Percentiles rank a stretch among this genome's conserved stretches.
These are phyloP conservation scores for Gossypium bickii DNA, from an alignment of 345 rosid genomes.

Conservation along the genomic window DNA sequence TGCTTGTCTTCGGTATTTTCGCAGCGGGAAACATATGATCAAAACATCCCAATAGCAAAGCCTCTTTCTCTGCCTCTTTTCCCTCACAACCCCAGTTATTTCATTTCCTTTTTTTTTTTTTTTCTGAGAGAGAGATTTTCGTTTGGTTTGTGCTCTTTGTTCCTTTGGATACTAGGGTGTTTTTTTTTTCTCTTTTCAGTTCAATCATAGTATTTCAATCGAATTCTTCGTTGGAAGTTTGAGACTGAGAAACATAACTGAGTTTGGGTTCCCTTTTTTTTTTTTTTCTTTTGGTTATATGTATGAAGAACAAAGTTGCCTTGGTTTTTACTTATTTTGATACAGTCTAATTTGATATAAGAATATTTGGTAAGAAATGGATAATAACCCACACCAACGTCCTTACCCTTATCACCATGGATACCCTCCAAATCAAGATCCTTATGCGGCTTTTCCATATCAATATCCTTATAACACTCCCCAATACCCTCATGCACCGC, in stretches of 20 bases:
- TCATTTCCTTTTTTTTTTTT: not conserved
- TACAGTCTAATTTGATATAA: not conserved
- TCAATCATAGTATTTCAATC: not conserved
- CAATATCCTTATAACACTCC: conserved; percentile 24
- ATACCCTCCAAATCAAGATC: conserved; percentile 50
- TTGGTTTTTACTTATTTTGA: not conserved
- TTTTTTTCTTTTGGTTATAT: not conserved
- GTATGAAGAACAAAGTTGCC: conserved; percentile 6
- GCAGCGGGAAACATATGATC: not conserved
- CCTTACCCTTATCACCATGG: conserved; percentile 44
- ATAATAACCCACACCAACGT: conserved; percentile 43
- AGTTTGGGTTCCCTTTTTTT: not conserved
- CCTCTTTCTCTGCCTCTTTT: not conserved
- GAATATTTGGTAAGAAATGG: conserved; percentile 25
- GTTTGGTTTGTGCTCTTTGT: conserved; percentile 4
- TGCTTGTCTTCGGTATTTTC: not conserved
- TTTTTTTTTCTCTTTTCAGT: not conserved
- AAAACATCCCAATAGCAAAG: conserved; percentile 4
- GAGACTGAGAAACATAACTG: not conserved
- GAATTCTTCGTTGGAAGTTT: conserved; percentile 1
- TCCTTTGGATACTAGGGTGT: not conserved
- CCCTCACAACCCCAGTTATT: not conserved
- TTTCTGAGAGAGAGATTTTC: not conserved
- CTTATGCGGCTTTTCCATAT: conserved; percentile 28
- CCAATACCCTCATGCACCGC: conserved; percentile 36